Base-by-base conservation (phyloP, 2,329 filamentous ascomycete genomes). In the Aspergillus ochraceoroseus region DNA sequence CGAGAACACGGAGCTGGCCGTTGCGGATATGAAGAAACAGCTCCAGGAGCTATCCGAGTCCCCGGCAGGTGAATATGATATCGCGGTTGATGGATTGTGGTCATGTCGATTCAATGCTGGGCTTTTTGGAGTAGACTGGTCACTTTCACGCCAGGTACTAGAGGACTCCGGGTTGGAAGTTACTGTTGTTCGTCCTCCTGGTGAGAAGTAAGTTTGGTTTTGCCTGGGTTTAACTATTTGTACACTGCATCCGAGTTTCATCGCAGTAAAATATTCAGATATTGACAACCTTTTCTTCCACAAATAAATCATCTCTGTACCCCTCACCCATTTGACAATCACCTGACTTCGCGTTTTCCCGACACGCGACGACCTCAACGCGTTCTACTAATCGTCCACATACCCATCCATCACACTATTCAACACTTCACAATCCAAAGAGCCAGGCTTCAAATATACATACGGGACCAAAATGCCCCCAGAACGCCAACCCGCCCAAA, bases 81-180 rank as follows among this genome's bases (percentile, higher is more conserved):
- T 25, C 12, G n/a, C 15, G 3, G 52, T 65, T 0, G 52, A 49
- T 3, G 61, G 61, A 11, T 46, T 78, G 0, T 68, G 68, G 43
- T 71, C 74, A 40, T 75, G 73, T 47, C 69, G 68, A 43, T 76
- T 82, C 48, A 81, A 81, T 52, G 72, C 74, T 17, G 77, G 75
- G 0, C 57, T 73, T 22, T 82, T 82, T 54, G 62, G 59, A 0
- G 74, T 81, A 17, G 61, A 68, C 8, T 82, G 78, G 78, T 57
- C 64, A 40, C 54, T 62, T 22, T 77, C 75, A 0, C 65, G 62
- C 41, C 49, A 45, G 4, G 57, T 74, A 1, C 37, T 81, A 25
- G 60, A 70, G 37, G 51, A 55, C 0, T 55, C 65, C 3, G 61
- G 61, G 18, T 38, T 70, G 25, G 51, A 54, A 7, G 52, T 68